Base-by-base conservation (phyloP, 208 protist species). In the Acanthamoeba castellanii region DNA sequence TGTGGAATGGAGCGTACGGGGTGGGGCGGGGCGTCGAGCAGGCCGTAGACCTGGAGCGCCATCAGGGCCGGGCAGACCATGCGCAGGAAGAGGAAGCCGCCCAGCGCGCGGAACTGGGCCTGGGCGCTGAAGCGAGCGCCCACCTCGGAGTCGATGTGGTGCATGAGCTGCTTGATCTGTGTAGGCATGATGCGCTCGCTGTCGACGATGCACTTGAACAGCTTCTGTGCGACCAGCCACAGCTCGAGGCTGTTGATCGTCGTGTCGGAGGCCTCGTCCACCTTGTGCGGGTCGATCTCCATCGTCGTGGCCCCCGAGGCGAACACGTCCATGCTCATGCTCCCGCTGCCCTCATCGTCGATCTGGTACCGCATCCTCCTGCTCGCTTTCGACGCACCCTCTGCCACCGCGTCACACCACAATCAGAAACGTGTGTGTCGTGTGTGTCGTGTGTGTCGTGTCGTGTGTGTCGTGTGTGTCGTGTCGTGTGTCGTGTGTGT, bases 191-290 rank as follows among this genome's bases (percentile, higher is more conserved):
- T 47, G 7, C 34, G 27, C 34, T 92, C 42, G 64, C 61, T 78
- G 27, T 68, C 13, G 8, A 37, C 22, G 87, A 92, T 92, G 87
- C 20, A 57, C 61, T 78, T 76, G 87, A 92, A 55, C 59, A 92
- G n/a, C 87, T 92, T 92, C 64, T 92, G 87, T 7, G 87, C 87
- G 25, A 76, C 87, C 18, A 92, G 64, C 87, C 87, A 92, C 32
- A 92, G 37, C 47, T 92, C 61, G n/a, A 92, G 87, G 22, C 22
- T 92, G 61, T 92, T 92, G 61, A 92, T 88, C 1, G 81, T 66
- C 13, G 34, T 45, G 52, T 88, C 81, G 9, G 50, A 30, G 8
- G 52, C 81, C 16, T 88, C 81, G 30, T 34, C 52, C 20, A 88
- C 9, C 22, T 64, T 59, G 18, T 88, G 42, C 30, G 81, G 81